Base-by-base conservation (phyloP, 306 rosid genomes). In the Gastrolobium bilobum region DNA sequence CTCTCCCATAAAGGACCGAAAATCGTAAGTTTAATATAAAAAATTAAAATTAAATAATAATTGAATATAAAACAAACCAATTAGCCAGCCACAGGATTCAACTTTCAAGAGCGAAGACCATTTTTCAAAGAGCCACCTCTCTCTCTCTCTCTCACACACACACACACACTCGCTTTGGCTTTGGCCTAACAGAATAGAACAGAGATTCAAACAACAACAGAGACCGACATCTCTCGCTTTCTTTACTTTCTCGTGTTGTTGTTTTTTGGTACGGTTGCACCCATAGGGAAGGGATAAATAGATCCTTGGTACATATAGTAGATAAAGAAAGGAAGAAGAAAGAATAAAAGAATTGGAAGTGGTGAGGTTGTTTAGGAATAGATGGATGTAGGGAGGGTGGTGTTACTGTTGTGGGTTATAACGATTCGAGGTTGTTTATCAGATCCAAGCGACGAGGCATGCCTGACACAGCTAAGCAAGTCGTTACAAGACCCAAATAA, bases 401-500 rank as follows among this genome's bases (percentile, higher is more conserved):
- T 88, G n/a, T n/a, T 88, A 47, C 26, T 77, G 30, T 35, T 58
- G 39, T 62, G 75, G 31, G 39, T 79, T 1, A 14, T 81, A 47
- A 65, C 53, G 33, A 68, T 89, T 6, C 74, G 65, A 0, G 58
- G 15, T 3, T 65, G 52, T 34, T 63, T 73, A 43, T 88, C 99
- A 83, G 99, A 95, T 91, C 98, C 98, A 10, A 90, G 87, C 83
- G 99, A 95, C 83, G 92, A 93, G 65, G 84, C 89, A 0, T 95
- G 99, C 30, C 61, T 95, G 11, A 88, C 85, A 33, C 87, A 93
- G 10, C 79, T 95, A 1, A 90, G 91, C 80, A 81, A 89, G 64
- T 88, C 98, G 13, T 11, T 95, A 0, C 43, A 88, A 63, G 99
- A 90, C 89, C 89, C 98, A 0, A 85, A 68, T 7, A 79, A 39